Conservation (phyloP, 2,329 filamentous ascomycete genomes). For the Diaporthe australafricana region DNA sequence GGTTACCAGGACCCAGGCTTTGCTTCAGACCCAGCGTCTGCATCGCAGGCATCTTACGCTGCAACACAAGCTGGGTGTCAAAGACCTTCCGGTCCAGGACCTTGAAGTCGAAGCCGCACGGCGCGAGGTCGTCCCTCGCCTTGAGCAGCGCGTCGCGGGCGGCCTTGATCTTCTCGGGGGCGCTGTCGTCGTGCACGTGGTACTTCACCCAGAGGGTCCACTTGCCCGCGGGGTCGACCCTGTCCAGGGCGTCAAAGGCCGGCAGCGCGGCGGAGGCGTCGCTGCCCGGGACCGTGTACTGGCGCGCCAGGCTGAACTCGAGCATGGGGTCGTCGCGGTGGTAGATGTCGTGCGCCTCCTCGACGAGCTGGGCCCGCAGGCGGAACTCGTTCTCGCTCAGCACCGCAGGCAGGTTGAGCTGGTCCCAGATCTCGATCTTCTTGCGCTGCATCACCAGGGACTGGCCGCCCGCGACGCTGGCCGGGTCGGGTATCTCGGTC, state of each 20-base stretch:
- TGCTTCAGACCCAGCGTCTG: conserved; percentile 34
- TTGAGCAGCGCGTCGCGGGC: conserved; percentile 63
- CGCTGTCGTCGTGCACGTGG: conserved; percentile 66
- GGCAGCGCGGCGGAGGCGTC: conserved; percentile 54
- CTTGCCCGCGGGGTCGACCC: conserved; percentile 59
- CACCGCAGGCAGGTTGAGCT: conserved; percentile 59
- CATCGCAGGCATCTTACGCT: conserved; percentile 30
- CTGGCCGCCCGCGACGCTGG: conserved; percentile 46
- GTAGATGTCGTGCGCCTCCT: conserved; percentile 63
- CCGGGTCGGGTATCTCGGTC: conserved; percentile 71
- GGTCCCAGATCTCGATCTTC: conserved; percentile 67
- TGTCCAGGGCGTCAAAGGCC: conserved; percentile 58
- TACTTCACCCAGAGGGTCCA: conserved; percentile 69
- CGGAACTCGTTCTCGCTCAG: conserved; percentile 64
- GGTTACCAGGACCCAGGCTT: conserved; percentile 22
- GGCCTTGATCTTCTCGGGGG: conserved; percentile 68
- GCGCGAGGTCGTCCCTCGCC: conserved; percentile 56
- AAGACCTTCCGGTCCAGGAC: conserved; percentile 63
- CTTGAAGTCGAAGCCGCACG: conserved; percentile 65
- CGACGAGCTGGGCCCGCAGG: conserved; percentile 64
- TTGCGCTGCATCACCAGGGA: conserved; percentile 64
- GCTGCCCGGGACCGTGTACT: conserved; percentile 55
- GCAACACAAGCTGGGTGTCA: conserved; percentile 54
- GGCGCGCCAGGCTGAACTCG: conserved; percentile 64
- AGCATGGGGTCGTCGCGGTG: conserved; percentile 59